Evolutionary conservation across 2,329 filamentous ascomycete genomes (phyloP), one percentile per base, ranked within the genome.

Genomic region (Pestalotiopsis sp.): DNA sequence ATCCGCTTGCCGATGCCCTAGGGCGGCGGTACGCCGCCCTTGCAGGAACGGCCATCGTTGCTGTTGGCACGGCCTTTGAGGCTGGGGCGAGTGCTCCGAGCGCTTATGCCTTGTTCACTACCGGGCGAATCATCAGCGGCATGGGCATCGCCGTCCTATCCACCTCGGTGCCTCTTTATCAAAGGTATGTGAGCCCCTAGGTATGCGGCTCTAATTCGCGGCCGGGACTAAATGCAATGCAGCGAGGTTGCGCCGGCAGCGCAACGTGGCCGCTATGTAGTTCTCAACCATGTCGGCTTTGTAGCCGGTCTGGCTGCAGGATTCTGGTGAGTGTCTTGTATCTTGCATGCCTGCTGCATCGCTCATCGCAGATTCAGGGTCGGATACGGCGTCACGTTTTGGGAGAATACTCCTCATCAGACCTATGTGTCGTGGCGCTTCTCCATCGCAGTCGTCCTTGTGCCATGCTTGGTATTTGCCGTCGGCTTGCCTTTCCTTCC

Each of bases 251-350:
- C 87, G 0, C 87, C 87, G 0, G 85, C 87, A 0, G 81, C 79
- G 13, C 80, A 87, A 68, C 81, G 87, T 7, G 87, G 88, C 3
- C 82, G 82, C 69, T 87, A 86, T 68, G 87, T 90, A 1, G 86
- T 88, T 11, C 81, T 89, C 76, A 89, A 89, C 72, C 87, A 90
- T 66, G 82, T 88, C 59, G 87, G 88, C 3, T 85, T 90, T 68
- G 83, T 89, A 27, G 81, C 82, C 2, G 87, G 87, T 3, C 76
- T 89, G 6, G 86, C 86, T 1, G 73, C 75, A 4, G 87, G 87
- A 0, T 87, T 89, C 68, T 89, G 87, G 87, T 88, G 76, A 45
- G 79, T 69, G 13, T 36, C 6, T 12, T 25, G 6, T 41, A n/a
- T 13, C 17, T 39, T n/a, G 13, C 3, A 64, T 36, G 1, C 36